Evolutionary conservation across 73 alveolate species (phyloP), one percentile per base, ranked within the genome.

Genomic region (Paramecium pentaurelia): DNA sequence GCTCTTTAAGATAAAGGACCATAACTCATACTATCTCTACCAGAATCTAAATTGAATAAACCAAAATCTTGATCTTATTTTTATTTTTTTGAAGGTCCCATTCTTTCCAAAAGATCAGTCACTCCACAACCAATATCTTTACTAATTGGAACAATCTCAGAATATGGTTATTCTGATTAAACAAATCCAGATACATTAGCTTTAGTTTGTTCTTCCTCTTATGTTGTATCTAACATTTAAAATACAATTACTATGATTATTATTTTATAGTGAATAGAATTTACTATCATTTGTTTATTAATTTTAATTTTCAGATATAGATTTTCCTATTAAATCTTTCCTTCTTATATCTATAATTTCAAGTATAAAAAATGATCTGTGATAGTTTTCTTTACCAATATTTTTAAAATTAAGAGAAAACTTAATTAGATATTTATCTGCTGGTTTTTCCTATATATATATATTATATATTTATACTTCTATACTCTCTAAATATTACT

Each of bases 1-100:
- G 75, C 91, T 80, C 91, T 80, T 49, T 80, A 80, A 3, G 91
- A 80, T 20, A 80, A 27, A 4, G 91, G 91, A 22, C 77, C 75
- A 25, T 27, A 80, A 45, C 49, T 45, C 58, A 27, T 25, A 9
- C 91, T 80, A 44, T 80, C 91, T 49, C 91, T 80, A 27, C 40
- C 91, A 8, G 77, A 44, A 44, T 80, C 91, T 18, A 36, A 75
- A 22, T 38, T 38, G 9, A 75, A 75, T 12, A 38, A 75, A 75
- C 36, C 60, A 30, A 42, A 11, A 25, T 36, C 88, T 75, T 38
- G 34, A 36, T 75, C 64, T 20, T 36, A 25, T 22, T n/a, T 36
- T 32, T 75, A 7, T 2, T 42, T 75, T 22, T 36, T 75, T 38
- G 84, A 34, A 8, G 84, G 84, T 36, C 60, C 38, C 40, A 75